Conservation (phyloP, 495 filamentous ascomycete species). For the Aspergillus biplanus region DNA sequence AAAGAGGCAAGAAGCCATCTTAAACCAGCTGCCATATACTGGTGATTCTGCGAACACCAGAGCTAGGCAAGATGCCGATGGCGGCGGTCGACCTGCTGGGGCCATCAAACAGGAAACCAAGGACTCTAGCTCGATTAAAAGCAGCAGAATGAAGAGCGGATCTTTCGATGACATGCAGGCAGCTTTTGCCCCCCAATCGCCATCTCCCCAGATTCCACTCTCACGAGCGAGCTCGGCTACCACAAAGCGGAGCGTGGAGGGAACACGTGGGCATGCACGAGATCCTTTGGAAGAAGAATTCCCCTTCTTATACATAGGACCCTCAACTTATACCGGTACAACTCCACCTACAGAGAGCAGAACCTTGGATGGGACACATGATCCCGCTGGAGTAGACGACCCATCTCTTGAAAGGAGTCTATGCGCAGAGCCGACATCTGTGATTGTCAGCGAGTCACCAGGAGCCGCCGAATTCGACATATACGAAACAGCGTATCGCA, state of each 20-base stretch:
- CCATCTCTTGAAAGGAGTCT: constrained; percentile 23
- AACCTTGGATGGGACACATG: constrained; percentile 18
- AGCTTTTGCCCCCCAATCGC: constrained; percentile 27
- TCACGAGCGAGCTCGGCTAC: constrained; percentile 44
- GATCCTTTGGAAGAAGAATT: constrained; percentile 64
- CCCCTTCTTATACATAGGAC: constrained; percentile 75
- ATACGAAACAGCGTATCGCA: constrained; percentile 83
- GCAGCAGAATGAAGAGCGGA: constrained; percentile 25
- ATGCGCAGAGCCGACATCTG: constrained; percentile 18
- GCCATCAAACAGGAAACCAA: constrained; percentile 31
- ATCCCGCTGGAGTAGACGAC: constrained; percentile 34
- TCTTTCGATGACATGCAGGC: constrained; percentile 26
- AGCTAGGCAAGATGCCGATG: constrained; percentile 22
- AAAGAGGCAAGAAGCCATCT: constrained; percentile 27
- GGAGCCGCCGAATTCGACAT: constrained; percentile 79
- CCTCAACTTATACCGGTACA: constrained; percentile 48
- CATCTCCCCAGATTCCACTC: constrained; percentile 33
- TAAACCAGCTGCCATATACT: constrained; percentile 24
- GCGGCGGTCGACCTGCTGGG: constrained; percentile 22
- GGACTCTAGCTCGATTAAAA: constrained; percentile 37
- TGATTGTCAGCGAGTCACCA: constrained; percentile 78
- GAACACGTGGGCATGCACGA: constrained; percentile 66
- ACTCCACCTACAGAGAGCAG: constrained; percentile 20
- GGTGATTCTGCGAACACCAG: constrained; percentile 27
- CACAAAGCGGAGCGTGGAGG: constrained; percentile 47